These are phyloP conservation scores for Coemansia guatemalensis DNA, from an alignment of 192 early-diverging fungal species.

Conservation along the genomic window DNA sequence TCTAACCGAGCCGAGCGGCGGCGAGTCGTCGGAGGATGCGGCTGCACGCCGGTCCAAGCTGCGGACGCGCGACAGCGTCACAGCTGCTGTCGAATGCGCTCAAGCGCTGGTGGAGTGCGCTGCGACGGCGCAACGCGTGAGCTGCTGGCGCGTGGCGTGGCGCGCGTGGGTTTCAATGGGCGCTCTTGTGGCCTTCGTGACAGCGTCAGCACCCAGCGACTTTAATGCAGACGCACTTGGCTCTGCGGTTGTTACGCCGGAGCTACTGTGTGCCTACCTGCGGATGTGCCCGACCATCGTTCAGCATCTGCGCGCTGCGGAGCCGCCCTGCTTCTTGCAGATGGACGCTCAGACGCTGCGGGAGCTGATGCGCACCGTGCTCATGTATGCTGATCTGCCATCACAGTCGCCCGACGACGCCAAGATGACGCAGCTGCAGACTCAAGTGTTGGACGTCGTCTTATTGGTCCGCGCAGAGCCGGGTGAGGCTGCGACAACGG, in stretches of 20 bases:
- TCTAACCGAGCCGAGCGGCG: not conserved
- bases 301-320: not conserved
- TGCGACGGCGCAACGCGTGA: not conserved
- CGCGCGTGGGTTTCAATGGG: constrained; percentile 31
- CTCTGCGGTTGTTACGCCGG: constrained; percentile 25
- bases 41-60: constrained; percentile 2
- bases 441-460: constrained; percentile 62
- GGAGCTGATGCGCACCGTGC: constrained; percentile 8
- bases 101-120: constrained; percentile 8
- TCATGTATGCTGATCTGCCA: constrained; percentile 32
- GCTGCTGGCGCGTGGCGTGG: constrained; percentile 34
- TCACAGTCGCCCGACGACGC: constrained; percentile 56
- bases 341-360: constrained; percentile 22
- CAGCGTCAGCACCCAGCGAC: not conserved
- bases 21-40: not conserved
- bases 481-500: constrained; percentile 14
- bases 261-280: constrained; percentile 29
- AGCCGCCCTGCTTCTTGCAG: constrained; percentile 5
- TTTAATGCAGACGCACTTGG: constrained; percentile 19
- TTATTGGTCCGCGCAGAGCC: constrained; percentile 6
- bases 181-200: constrained; percentile 4
- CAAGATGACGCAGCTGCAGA: constrained; percentile 66
- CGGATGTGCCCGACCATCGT: constrained; percentile 15
- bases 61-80: constrained; percentile 31
- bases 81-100: constrained; percentile 25